phyloP scores from a whole-genome alignment of 352 stramenopile species.

The Phytophthora lateralis region DNA sequence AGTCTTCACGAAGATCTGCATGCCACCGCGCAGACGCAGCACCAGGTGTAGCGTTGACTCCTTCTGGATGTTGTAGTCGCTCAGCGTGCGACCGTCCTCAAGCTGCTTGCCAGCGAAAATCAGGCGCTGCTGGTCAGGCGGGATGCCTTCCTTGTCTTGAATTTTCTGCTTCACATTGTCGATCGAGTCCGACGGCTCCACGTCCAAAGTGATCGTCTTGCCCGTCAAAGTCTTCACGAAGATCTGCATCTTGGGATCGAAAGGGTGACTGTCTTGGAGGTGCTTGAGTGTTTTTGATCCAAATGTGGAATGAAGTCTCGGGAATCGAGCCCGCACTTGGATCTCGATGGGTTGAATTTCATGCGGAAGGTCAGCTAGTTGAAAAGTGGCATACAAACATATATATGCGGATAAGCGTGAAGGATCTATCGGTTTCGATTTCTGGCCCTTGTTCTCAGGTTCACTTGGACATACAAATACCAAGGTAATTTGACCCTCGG shows the following conservation, averaged over 20 bases:
- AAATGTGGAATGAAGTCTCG: slow-evolving; percentile 28
- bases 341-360: slow-evolving; percentile 1
- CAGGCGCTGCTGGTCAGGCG: slow-evolving; percentile 94
- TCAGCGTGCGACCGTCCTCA: slow-evolving; percentile 93
- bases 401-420: slow-evolving; percentile 4
- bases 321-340: background rate
- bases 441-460: slow-evolving; percentile 20
- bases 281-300: slow-evolving; percentile 19
- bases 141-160: slow-evolving; percentile 83
- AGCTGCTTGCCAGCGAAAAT: slow-evolving; percentile 98
- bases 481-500: background rate
- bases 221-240: slow-evolving; percentile 1
- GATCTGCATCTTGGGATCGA: slow-evolving; percentile 15
- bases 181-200: slow-evolving; percentile 31
- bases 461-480: slow-evolving; percentile 9
- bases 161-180: slow-evolving; percentile 89
- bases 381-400: background rate
- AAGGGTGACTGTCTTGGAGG: slow-evolving; percentile 8
- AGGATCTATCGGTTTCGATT: background rate
- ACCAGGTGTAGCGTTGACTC: slow-evolving; percentile 96
- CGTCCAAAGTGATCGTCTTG: slow-evolving; percentile 78
- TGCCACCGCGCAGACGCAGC: slow-evolving; percentile 88
- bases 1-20: slow-evolving; percentile 4
- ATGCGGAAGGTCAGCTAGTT: background rate
- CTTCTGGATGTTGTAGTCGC: slow-evolving; percentile 95